These are phyloP conservation scores for Daldinia sp. DNA, from an alignment of 2,329 filamentous ascomycete genomes.

Conservation along the genomic window DNA sequence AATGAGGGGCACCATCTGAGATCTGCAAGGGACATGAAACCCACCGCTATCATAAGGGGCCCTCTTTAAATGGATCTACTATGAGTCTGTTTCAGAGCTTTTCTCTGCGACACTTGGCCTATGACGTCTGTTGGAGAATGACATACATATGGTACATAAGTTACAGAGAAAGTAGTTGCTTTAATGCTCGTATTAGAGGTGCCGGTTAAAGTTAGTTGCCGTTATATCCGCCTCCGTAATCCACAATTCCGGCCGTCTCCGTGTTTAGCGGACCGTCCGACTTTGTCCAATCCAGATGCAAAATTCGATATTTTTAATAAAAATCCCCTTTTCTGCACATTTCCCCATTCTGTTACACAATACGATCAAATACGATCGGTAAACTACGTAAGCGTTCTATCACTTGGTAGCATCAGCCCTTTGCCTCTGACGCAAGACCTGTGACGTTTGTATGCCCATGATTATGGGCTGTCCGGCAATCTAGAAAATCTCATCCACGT, in stretches of 20 bases:
- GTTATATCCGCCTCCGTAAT: constrained; percentile 25
- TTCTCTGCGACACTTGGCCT: constrained; percentile 2
- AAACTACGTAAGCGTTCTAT: constrained; percentile 38
- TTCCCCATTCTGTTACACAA: constrained; percentile 22
- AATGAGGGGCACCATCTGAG: constrained; percentile 25
- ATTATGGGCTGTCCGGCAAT: constrained; percentile 4
- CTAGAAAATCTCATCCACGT: constrained; percentile 7
- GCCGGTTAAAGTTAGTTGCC: constrained; percentile 6
- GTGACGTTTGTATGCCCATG: constrained; percentile 18
- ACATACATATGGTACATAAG: constrained; percentile 2
- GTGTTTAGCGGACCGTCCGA: constrained; percentile 20
- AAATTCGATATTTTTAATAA: constrained; percentile 10
- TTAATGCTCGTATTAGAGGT: neutral
- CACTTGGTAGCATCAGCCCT: constrained; percentile 23
- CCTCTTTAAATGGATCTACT: constrained; percentile 29
- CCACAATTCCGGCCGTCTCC: constrained; percentile 27
- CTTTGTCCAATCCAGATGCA: constrained; percentile 9
- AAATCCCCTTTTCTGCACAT: neutral
- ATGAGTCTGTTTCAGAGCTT: constrained; percentile 22
- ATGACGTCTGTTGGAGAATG: constrained; percentile 32
- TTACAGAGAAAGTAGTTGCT: neutral
- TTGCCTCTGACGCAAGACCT: constrained; percentile 29
- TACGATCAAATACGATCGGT: neutral
- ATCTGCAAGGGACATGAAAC: constrained; percentile 40
- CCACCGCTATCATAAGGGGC: constrained; percentile 14